Evolutionary conservation across 331 rosid genomes (phyloP).

Genomic region (Malus hybrid): DNA sequence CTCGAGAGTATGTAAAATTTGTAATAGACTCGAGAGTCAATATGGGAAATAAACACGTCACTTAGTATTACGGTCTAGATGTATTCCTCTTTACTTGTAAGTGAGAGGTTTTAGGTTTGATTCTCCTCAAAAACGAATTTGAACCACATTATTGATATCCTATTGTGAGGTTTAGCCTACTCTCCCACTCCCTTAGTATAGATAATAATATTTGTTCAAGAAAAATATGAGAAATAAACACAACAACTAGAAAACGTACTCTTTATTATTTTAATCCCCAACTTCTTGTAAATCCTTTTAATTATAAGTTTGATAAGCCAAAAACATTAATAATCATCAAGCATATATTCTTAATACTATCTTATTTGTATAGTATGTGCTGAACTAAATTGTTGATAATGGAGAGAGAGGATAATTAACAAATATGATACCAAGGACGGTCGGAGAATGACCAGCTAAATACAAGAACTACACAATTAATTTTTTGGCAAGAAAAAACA

Average conservation of each 20-base stretch:
- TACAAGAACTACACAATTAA: background rate
- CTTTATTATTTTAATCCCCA: background rate
- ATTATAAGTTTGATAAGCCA: background rate
- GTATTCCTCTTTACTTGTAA: no score
- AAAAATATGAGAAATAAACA: background rate
- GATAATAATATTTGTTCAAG: no score
- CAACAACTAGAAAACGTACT: background rate
- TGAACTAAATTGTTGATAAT: no score
- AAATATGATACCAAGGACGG: background rate
- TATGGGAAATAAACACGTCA: no score
- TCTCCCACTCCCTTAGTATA: no score
- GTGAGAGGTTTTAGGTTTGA: no score
- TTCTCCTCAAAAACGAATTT: rapidly evolving
- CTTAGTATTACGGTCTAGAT: no score
- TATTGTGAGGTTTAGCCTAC: no score
- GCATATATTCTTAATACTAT: background rate
- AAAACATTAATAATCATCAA: background rate
- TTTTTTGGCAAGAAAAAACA: background rate
- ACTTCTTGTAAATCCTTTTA: background rate
- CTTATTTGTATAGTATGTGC: background rate
- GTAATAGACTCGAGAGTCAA: background rate
- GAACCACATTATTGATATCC: no score
- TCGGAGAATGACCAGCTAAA: background rate
- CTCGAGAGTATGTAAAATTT: no score
- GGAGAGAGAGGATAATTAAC: background rate